Evolutionary conservation across 2,329 filamentous ascomycete species (phyloP).

Genomic region (Dothistroma septosporum): DNA sequence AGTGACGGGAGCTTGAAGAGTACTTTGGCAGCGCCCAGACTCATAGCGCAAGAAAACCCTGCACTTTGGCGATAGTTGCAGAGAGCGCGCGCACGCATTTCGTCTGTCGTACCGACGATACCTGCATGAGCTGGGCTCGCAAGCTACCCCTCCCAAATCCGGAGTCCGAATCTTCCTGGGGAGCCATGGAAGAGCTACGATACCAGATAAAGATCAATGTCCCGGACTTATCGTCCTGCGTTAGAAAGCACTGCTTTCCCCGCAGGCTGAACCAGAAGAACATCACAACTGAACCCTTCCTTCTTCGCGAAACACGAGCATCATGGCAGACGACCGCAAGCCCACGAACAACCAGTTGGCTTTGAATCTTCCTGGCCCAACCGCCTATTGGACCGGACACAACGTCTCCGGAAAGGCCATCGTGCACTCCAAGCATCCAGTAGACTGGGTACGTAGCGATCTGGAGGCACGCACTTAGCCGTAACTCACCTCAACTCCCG

Average conservation of each 20-base stretch:
- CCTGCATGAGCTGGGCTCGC: conserved; percentile 6
- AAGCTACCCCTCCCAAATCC: conserved; percentile 14
- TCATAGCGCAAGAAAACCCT: no score
- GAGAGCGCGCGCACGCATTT: not conserved
- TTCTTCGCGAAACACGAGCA: not conserved
- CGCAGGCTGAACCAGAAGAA: not conserved
- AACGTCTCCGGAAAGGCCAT: conserved; percentile 34
- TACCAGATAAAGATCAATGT: not conserved
- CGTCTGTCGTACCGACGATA: not conserved
- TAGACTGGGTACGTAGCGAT: conserved; percentile 24
- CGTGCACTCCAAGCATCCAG: conserved; percentile 31
- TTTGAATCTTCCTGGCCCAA: conserved; percentile 30
- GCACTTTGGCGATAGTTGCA: not conserved
- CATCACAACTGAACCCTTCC: not conserved
- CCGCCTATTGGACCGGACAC: conserved; percentile 36
- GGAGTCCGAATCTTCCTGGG: conserved; percentile 2
- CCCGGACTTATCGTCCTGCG: not conserved
- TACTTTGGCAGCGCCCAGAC: no score
- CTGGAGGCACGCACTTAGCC: not conserved
- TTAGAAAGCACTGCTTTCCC: not conserved
- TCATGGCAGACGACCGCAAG: conserved; percentile 20
- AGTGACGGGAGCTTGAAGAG: no score
- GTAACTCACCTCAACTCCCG: not conserved
- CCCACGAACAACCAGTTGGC: conserved; percentile 32
- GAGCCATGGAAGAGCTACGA: not conserved